Conservation (phyloP, 257 asterid species). For the Solanum sejunctum region DNA sequence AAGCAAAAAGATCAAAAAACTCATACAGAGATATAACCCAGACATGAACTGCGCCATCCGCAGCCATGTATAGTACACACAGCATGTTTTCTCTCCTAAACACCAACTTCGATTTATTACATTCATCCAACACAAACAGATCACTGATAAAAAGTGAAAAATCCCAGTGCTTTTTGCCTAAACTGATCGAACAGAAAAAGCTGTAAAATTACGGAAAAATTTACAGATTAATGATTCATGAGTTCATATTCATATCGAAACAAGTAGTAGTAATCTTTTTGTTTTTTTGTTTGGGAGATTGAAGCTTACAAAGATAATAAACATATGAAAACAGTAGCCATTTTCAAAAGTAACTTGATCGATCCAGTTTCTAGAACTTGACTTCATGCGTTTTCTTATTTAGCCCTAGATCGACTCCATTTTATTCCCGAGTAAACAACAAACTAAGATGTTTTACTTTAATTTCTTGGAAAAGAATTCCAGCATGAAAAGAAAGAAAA, state of each 20-base stretch:
- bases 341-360: neutral
- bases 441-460: neutral
- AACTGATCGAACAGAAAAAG: neutral
- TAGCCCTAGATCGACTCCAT: neutral
- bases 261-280: neutral
- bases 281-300: neutral
- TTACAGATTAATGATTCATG: neutral
- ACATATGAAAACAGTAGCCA: neutral
- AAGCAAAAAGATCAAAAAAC: slow-evolving; percentile 8
- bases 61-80: neutral
- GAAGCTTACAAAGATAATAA: neutral
- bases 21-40: slow-evolving; percentile 12
- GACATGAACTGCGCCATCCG: slow-evolving; percentile 1
- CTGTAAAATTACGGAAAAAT: neutral
- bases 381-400: neutral
- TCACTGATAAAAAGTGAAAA: neutral
- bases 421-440: neutral
- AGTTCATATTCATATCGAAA: neutral
- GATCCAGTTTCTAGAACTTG: neutral
- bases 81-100: neutral
- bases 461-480: neutral
- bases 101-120: neutral
- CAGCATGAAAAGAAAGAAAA: neutral
- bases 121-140: neutral
- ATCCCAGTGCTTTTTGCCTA: neutral